Percentiles rank a stretch among this genome's conserved stretches.
phyloP scores from a whole-genome alignment of 2,329 filamentous ascomycete genomes.

The Golovinomyces cichoracearum region DNA sequence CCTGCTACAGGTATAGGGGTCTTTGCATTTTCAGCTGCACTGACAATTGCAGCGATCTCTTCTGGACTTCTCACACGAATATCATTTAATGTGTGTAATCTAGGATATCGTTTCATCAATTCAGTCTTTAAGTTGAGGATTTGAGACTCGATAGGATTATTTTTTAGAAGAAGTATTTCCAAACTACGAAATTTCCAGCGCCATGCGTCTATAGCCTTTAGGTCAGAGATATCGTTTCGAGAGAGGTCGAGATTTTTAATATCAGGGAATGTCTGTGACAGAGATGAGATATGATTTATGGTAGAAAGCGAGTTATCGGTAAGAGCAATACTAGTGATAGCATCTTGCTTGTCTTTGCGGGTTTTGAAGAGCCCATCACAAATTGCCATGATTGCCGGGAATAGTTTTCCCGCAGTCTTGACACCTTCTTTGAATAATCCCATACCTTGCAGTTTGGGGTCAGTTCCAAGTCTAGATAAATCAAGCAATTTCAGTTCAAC shows the following conservation, averaged over 20 bases:
- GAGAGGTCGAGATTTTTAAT: conserved; percentile 75
- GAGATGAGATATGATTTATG: conserved; percentile 42
- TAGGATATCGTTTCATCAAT: conserved; percentile 59
- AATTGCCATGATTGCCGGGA: conserved; percentile 72
- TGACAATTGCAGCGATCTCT: conserved; percentile 32
- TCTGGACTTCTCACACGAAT: conserved; percentile 46
- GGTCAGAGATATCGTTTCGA: conserved; percentile 46
- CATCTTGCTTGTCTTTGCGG: conserved; percentile 43
- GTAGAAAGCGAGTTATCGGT: conserved; percentile 54
- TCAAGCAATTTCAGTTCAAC: conserved; percentile 48
- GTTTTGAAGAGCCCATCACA: conserved; percentile 55
- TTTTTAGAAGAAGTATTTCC: conserved; percentile 53
- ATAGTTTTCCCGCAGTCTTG: conserved; percentile 43
- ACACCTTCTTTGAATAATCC: conserved; percentile 39
- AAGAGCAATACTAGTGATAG: conserved; percentile 59
- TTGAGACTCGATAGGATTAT: conserved; percentile 43
- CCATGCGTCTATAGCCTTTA: conserved; percentile 48
- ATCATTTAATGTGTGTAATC: conserved; percentile 51
- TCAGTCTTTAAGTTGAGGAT: conserved; percentile 41
- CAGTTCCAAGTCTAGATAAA: conserved; percentile 50
- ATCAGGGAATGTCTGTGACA: conserved; percentile 59
- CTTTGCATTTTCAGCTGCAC: conserved; percentile 22
- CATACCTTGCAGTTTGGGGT: conserved; percentile 43
- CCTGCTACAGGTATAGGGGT: conserved; percentile 34
- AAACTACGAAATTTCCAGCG: conserved; percentile 52